Evolutionary conservation across 1,284 basidiomycete species (phyloP).

Genomic region (Rhodotorula sp.): DNA sequence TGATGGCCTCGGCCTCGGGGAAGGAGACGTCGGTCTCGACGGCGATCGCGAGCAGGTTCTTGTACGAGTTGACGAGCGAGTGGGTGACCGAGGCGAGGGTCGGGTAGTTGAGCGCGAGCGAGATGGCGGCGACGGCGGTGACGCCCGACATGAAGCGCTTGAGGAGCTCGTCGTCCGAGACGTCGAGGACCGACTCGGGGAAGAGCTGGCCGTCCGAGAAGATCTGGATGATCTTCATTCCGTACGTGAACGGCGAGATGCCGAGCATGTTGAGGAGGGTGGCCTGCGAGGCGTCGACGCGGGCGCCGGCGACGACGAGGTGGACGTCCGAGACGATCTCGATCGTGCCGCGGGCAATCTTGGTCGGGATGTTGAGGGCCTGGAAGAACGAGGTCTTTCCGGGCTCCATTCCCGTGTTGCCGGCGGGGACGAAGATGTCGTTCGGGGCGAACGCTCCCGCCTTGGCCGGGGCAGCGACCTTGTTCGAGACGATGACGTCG

Average conservation of each 20-base stretch:
- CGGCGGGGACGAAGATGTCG: constrained; percentile 87
- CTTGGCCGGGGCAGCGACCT: constrained; percentile 96
- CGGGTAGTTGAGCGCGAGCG: constrained; percentile 90
- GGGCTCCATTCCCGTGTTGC: constrained; percentile 99
- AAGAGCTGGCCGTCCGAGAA: constrained; percentile 90
- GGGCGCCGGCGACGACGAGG: constrained; percentile 85
- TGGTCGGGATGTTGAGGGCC: constrained; percentile 98
- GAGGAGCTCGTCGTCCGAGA: constrained; percentile 85
- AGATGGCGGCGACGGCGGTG: constrained; percentile 94
- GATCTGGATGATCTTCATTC: constrained; percentile 68
- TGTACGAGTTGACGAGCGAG: constrained; percentile 97
- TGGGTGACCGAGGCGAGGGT: constrained; percentile 91
- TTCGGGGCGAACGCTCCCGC: constrained; percentile 92
- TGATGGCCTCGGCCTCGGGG: constrained; percentile 88
- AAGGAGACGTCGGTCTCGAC: constrained; percentile 93
- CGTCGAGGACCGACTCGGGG: constrained; percentile 85
- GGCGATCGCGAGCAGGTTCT: constrained; percentile 84
- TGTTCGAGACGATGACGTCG: constrained; percentile 88
- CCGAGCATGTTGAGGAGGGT: constrained; percentile 99
- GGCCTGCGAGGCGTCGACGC: constrained; percentile 96
- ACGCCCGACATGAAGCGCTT: constrained; percentile 87
- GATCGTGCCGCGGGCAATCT: constrained; percentile 99
- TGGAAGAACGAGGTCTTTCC: constrained; percentile 99
- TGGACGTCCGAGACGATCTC: constrained; percentile 98
- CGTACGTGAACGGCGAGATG: constrained; percentile 52